Conservation (phyloP, 257 asterid genomes). For the Gentiana straminea region DNA sequence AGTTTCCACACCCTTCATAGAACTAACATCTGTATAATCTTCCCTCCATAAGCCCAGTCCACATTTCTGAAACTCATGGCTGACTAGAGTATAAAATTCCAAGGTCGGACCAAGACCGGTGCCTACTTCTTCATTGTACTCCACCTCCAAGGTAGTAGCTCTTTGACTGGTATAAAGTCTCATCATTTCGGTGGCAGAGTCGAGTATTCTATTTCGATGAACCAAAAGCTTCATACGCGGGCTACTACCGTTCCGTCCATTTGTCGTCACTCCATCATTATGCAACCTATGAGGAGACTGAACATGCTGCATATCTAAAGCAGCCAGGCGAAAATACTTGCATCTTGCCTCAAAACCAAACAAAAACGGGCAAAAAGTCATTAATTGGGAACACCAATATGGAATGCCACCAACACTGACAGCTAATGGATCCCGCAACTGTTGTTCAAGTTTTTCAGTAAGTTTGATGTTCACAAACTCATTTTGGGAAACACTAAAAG, state of each 20-base stretch:
- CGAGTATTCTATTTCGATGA: slow-evolving; percentile 59
- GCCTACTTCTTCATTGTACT: slow-evolving; percentile 89
- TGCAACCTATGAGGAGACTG: slow-evolving; percentile 29
- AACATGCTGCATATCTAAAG: slow-evolving; percentile 38
- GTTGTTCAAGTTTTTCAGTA: slow-evolving; percentile 90
- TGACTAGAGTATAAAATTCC: slow-evolving; percentile 81
- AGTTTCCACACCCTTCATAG: slow-evolving; percentile 16
- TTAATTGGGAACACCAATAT: slow-evolving; percentile 77
- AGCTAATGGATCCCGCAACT: slow-evolving; percentile 65
- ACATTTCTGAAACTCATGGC: slow-evolving; percentile 74
- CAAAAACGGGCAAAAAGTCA: slow-evolving; percentile 65
- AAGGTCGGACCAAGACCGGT: slow-evolving; percentile 96
- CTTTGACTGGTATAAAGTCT: slow-evolving; percentile 44
- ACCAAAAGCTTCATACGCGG: slow-evolving; percentile 71
- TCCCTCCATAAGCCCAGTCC: slow-evolving; percentile 92
- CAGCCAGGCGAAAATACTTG: slow-evolving; percentile 62
- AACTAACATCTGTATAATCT: slow-evolving; percentile 27
- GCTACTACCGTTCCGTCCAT: slow-evolving; percentile 32
- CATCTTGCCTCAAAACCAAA: slow-evolving; percentile 82
- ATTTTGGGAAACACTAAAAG: slow-evolving; percentile 35
- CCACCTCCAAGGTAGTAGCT: slow-evolving; percentile 75
- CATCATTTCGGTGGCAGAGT: slow-evolving; percentile 81
- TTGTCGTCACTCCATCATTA: slow-evolving; percentile 26
- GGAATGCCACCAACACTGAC: slow-evolving; percentile 77
- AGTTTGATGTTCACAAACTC: slow-evolving; percentile 73